Conservation (phyloP, 164 flowering plant genomes). For the Santalum album region DNA sequence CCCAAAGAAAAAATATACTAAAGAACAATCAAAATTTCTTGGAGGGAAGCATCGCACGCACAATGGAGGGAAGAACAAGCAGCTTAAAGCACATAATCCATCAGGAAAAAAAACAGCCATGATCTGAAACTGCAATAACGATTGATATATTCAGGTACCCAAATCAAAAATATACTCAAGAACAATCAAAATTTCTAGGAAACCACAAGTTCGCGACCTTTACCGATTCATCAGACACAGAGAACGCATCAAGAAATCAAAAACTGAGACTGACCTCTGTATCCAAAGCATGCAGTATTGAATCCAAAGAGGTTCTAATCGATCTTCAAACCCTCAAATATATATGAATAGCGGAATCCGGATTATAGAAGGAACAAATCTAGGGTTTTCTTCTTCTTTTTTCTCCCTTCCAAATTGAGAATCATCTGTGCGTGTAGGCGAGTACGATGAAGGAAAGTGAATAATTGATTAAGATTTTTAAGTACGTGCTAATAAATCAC, state of each 20-base stretch:
- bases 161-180: background rate
- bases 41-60: background rate
- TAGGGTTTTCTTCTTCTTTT: too few relatives aligned
- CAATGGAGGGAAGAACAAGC: conserved; percentile 2
- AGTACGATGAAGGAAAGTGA: too few relatives aligned
- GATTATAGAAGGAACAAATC: background rate
- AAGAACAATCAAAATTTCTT: background rate
- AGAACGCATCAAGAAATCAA: background rate
- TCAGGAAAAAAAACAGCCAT: background rate
- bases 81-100: background rate
- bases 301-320: background rate
- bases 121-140: background rate
- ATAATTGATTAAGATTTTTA: too few relatives aligned
- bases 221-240: background rate
- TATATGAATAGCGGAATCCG: background rate
- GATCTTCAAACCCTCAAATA: background rate
- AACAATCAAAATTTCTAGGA: background rate
- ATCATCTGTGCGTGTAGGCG: too few relatives aligned
- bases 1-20: background rate
- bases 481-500: too few relatives aligned
- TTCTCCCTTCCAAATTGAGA: too few relatives aligned
- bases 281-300: background rate
- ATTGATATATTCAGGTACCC: background rate
- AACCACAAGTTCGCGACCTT: background rate
- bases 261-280: background rate